These are phyloP conservation scores for Veloboletus limbatus DNA, from an alignment of 1,284 basidiomycete species.

Conservation along the genomic window DNA sequence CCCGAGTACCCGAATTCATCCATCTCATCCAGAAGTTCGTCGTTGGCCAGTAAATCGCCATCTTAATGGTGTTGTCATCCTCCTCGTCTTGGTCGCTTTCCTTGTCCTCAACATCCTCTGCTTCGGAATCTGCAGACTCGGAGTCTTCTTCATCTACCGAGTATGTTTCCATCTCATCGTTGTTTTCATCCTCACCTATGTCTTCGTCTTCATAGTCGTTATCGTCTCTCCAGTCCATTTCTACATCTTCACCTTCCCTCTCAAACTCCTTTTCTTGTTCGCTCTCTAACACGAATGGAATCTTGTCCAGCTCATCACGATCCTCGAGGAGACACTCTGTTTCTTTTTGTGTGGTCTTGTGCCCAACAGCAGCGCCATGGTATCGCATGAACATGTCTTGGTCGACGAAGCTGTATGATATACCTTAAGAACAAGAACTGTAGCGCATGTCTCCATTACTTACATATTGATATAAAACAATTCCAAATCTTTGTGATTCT, in stretches of 20 bases:
- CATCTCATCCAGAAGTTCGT: neutral
- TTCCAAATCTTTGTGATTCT: slow-evolving; percentile 32
- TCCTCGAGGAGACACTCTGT: slow-evolving; percentile 3
- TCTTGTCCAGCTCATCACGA: neutral
- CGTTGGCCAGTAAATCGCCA: too few relatives aligned
- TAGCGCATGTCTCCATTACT: slow-evolving; percentile 2
- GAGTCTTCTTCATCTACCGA: too few relatives aligned
- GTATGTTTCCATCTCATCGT: too few relatives aligned
- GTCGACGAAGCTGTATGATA: slow-evolving; percentile 33
- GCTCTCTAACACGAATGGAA: neutral
- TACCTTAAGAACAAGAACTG: neutral
- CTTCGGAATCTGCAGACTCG: too few relatives aligned
- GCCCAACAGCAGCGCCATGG: slow-evolving; percentile 30
- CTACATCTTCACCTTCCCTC: too few relatives aligned
- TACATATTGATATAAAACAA: slow-evolving; percentile 38
- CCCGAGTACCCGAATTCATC: slow-evolving; percentile 1
- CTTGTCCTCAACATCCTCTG: too few relatives aligned
- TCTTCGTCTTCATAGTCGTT: too few relatives aligned
- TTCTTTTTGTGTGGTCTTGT: slow-evolving; percentile 12
- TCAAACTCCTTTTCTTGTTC: too few relatives aligned
- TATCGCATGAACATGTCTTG: slow-evolving; percentile 36
- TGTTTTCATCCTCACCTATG: too few relatives aligned
- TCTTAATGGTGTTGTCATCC: too few relatives aligned
- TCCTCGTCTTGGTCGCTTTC: too few relatives aligned
- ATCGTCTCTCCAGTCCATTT: too few relatives aligned